Evolutionary conservation across 2,329 filamentous ascomycete genomes (phyloP).

Genomic region (Lachnum nothofagi): DNA sequence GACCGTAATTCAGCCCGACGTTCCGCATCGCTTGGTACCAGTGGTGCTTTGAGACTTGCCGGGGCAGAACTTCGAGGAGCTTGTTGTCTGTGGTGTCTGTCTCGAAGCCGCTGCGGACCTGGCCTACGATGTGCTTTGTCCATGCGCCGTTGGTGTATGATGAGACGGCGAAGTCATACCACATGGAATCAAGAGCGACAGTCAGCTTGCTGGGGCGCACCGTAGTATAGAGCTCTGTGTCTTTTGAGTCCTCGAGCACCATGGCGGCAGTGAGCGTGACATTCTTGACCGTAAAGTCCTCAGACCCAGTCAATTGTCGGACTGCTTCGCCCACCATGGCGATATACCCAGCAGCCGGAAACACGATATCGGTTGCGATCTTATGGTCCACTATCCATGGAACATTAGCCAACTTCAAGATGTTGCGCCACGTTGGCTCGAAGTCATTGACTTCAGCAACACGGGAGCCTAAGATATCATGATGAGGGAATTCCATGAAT

Average conservation of each 20-base stretch:
- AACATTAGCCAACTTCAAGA: slow-evolving; percentile 30
- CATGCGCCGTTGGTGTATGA: slow-evolving; percentile 27
- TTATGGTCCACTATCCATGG: slow-evolving; percentile 47
- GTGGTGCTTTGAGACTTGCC: background rate
- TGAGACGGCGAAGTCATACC: slow-evolving; percentile 30
- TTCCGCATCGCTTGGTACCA: slow-evolving; percentile 20
- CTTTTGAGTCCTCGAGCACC: slow-evolving; percentile 17
- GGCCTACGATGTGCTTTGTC: slow-evolving; percentile 30
- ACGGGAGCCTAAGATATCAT: slow-evolving; percentile 30
- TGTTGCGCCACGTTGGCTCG: slow-evolving; percentile 30
- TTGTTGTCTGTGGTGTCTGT: background rate
- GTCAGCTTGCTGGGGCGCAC: slow-evolving; percentile 24
- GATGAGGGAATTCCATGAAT: slow-evolving; percentile 41
- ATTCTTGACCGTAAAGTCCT: slow-evolving; percentile 15
- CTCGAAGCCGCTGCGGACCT: slow-evolving; percentile 12
- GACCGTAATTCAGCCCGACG: slow-evolving; percentile 25
- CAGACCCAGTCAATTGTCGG: slow-evolving; percentile 10
- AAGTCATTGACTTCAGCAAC: slow-evolving; percentile 18
- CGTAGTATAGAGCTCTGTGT: slow-evolving; percentile 26
- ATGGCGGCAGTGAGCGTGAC: slow-evolving; percentile 18
- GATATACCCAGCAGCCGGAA: slow-evolving; percentile 40
- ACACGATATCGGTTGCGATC: slow-evolving; percentile 45
- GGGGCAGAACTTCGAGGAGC: background rate
- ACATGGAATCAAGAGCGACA: slow-evolving; percentile 19
- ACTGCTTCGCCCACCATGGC: slow-evolving; percentile 24